Conservation (phyloP, 306 rosid species). For the Vachellia pachyceras region DNA sequence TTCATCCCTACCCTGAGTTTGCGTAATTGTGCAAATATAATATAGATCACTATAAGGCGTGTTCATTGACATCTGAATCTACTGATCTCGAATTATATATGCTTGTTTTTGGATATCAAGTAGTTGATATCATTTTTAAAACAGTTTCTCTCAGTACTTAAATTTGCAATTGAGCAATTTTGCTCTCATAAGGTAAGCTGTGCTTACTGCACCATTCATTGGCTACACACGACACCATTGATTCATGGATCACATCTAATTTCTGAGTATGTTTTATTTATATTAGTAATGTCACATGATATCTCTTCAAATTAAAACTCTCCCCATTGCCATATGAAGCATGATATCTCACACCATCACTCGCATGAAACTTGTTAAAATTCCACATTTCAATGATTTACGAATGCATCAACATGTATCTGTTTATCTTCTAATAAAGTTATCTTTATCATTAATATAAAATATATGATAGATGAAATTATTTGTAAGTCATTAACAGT, state of each 20-base stretch:
- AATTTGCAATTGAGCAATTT: background rate
- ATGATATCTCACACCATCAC: background rate
- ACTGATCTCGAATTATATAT: background rate
- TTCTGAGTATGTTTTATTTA: background rate
- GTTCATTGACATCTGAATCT: background rate
- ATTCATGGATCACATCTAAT: background rate
- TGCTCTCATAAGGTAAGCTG: background rate
- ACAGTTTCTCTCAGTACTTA: background rate
- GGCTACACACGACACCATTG: background rate
- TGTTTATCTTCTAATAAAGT: background rate
- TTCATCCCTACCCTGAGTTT: background rate
- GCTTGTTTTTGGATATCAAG: background rate
- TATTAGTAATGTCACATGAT: background rate
- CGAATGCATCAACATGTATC: background rate
- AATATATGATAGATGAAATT: no score
- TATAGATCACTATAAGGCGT: background rate
- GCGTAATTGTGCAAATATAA: background rate
- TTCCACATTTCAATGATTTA: background rate
- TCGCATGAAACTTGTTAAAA: background rate
- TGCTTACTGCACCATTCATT: no score
- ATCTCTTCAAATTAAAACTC: background rate
- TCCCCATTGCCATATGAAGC: background rate
- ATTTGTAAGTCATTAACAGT: no score
- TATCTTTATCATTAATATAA: background rate
- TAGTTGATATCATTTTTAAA: background rate